Evolutionary conservation across 441 rosid species (phyloP).

Genomic region (Erodium moschatum): DNA sequence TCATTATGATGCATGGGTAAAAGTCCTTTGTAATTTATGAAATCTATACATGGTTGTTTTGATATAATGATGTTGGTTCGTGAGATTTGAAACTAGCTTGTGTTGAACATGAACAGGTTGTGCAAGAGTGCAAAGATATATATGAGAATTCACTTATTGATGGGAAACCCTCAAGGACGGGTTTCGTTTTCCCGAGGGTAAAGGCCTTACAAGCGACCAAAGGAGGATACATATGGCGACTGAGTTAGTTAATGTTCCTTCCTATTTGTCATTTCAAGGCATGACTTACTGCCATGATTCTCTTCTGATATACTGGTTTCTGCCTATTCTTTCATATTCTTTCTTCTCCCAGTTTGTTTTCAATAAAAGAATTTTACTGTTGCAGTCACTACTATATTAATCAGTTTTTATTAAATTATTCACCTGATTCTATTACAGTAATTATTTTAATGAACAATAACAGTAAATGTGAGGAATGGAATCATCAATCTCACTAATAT

Average conservation of each 20-base stretch:
- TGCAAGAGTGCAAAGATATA: constrained; percentile 92
- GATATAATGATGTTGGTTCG: neutral
- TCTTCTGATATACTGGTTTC: too few species aligned
- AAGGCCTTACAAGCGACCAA: constrained; percentile 62
- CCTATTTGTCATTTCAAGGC: neutral
- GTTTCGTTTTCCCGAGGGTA: constrained; percentile 75
- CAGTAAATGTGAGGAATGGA: too few species aligned
- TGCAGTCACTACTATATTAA: neutral
- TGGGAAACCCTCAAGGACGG: constrained; percentile 79
- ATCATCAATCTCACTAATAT: too few species aligned
- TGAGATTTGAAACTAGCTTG: neutral
- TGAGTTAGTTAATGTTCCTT: neutral
- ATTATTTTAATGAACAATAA: too few species aligned
- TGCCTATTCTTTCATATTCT: neutral
- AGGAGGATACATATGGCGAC: constrained; percentile 50
- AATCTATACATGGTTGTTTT: neutral
- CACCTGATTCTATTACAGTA: too few species aligned
- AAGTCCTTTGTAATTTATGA: neutral
- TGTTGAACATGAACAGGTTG: constrained; percentile 45
- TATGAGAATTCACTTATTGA: constrained; percentile 75
- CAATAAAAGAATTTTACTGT: neutral
- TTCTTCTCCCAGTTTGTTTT: too few species aligned
- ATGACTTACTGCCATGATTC: too few species aligned
- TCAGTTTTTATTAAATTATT: too few species aligned
- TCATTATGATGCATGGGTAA: neutral